Base-by-base conservation (phyloP, 495 filamentous ascomycete species). In the Aspergillus ellipticus region DNA sequence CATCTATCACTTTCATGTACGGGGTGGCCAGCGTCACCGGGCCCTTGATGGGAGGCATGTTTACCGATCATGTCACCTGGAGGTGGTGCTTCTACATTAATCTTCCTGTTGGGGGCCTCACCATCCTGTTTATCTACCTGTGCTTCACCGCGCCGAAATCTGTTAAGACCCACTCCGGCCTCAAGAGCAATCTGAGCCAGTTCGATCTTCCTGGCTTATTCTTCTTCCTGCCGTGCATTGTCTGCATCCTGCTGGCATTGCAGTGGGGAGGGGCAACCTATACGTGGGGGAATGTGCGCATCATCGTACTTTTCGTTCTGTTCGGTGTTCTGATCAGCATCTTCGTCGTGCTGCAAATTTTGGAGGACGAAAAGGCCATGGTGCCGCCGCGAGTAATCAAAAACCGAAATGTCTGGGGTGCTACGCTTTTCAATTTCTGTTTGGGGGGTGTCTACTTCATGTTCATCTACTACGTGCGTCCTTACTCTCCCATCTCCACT, bases 211-310 rank as follows among this genome's bases (percentile, higher is more conserved):
- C 80, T 2, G 90, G 90, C 4, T 87, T 82, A 0, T 3, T 76
- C 2, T 67, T 88, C 50, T 89, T 96, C 63, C 72, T 95, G 37
- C 89, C 89, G 1, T 79, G 77, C 11, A 81, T 96, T 22, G 75
- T 92, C 58, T 86, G 81, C 57, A 69, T 93, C 2, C 66, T 96
- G 13, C 74, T 96, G 0, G 92, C 92, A 0, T 74, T 96, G 17
- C 89, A 94, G 66, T 96, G 91, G 91, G 91, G 90, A 42, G 91
- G 90, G 3, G 79, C 79, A 0, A 79, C 71, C 24, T 90, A 92
- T 56, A 56, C 69, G 0, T 95, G 90, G 90, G 64, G 56, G 46
- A 78, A 76, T 57, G 82, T 54, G 16, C 83, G 85, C 13, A 84
- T 92, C 59, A 87, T 92, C 49, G 79, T 79, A 3, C 75, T 95